Evolutionary conservation across 257 asterid genomes (phyloP), one percentile per base, ranked within the genome.

Genomic region (Ajuga chamaepitys): DNA sequence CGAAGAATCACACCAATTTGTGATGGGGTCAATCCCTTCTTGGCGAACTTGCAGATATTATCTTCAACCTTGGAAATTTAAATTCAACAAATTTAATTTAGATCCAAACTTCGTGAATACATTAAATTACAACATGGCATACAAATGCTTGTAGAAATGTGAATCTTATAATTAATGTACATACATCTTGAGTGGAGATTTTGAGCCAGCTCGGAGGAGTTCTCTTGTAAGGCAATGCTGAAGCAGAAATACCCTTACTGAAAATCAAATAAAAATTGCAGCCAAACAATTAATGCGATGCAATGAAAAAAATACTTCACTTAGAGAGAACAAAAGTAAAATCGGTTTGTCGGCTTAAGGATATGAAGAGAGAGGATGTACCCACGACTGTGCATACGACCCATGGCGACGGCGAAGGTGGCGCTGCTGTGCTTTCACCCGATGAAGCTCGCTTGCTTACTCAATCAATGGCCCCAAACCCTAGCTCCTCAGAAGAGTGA

Each of bases 311-410:
- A 25, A 18, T 5, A 6, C 4, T 45, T 5, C 37, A 30, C 3
- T 30, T 4, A 1, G 7, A 30, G 0, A 3, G 5, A 6, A 54
- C 38, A 6, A 6, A 48, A 3, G 4, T 17, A 8, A 40, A 46
- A 25, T 1, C 17, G 37, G 37, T 10, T 26, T 24, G 24, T 2
- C 4, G 26, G n/a, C 1, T 0, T 3, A 30, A 22, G 14, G 16
- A 14, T 1, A 35, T 5, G 41, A 13, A 11, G 35, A 38, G 56
- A 16, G 32, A 9, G n/a, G 46, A 51, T 10, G 26, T 17, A 88
- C 95, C 96, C 96, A 54, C 85, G 78, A 70, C 96, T 88, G 84
- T 88, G 96, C 96, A 88, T 86, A 62, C 96, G 96, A 75, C 96
- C 96, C 96, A 88, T 88, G 85, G 78, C 64, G 81, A 76, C 71